Evolutionary conservation across 345 rosid species (phyloP), one percentile per base, ranked within the genome.

Genomic region (Bretschneidera sinensis): DNA sequence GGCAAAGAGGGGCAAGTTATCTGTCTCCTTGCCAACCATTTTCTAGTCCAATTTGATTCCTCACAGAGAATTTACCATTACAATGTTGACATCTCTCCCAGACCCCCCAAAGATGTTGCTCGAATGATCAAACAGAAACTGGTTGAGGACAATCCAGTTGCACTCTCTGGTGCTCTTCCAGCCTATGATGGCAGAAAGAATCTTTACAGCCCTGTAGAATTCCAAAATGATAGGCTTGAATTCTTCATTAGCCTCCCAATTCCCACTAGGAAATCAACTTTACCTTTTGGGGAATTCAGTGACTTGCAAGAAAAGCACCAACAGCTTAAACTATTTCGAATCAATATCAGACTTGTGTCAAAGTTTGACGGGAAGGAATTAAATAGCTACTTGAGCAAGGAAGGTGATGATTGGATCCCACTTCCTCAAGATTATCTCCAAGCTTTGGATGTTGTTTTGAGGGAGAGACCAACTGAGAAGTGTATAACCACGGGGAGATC

Each of bases 381-480:
- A 81, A 76, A 68, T 65, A 67, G 75, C 61, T 87, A 81, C 73
- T 57, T 87, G 73, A 77, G 66, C 64, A 85, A 82, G 52, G 98
- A 89, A 69, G 82, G 79, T 45, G 81, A 80, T 35, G 91, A 79
- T 34, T 83, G 90, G 82, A 63, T 79, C 58, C 98, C 97, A 35
- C 78, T 92, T 48, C 97, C 98, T 70, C 98, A 80, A 71, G 97
- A 84, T 62, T 89, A 92, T 66, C 76, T 89, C 34, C 98, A 92
- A 68, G 98, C 98, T 70, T 65, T 92, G 60, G 98, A 92, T 82
- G 89, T 89, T 63, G 89, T 87, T 48, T 77, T 92, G 69, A 81
- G 98, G 60, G 96, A 92, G 84, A 76, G 72, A 65, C 88, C 98
- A 10, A 69, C 71, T 48, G 97, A 87, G 85, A 92, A 83, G 57